A percentile compares a stretch with the other conserved stretches of the same genome.
Evolutionary conservation across 2,329 filamentous ascomycete genomes (phyloP).

Genomic region (Aspergillus sp.): DNA sequence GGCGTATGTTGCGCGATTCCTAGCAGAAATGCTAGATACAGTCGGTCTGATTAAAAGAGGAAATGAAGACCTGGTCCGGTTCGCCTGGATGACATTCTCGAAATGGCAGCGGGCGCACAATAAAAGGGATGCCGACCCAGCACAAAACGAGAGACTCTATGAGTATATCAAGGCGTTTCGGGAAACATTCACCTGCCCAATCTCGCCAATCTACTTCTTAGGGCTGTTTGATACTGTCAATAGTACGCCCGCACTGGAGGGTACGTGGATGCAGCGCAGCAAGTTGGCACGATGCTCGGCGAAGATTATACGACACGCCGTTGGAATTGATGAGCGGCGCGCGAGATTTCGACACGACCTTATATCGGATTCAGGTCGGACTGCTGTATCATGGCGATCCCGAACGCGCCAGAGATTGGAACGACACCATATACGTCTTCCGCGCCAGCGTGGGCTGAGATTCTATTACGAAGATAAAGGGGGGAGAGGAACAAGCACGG

Average conservation of each 20-base stretch:
- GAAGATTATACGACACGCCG: conserved; percentile 47
- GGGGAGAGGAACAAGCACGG: no score
- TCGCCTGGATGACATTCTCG: conserved; percentile 67
- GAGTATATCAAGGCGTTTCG: conserved; percentile 75
- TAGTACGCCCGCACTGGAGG: conserved; percentile 74
- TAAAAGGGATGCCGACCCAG: conserved; percentile 20
- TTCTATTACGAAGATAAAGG: background rate
- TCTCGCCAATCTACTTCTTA: conserved; percentile 70
- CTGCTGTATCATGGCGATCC: background rate
- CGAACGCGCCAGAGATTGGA: background rate
- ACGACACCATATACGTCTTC: background rate
- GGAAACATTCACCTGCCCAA: conserved; percentile 75
- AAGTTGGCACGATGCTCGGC: conserved; percentile 64
- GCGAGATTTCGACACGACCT: background rate
- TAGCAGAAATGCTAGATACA: conserved; percentile 82
- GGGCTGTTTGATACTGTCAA: conserved; percentile 83
- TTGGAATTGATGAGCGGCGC: background rate
- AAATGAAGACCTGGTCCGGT: conserved; percentile 81
- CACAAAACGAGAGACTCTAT: conserved; percentile 55
- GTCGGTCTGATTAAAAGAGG: conserved; percentile 76
- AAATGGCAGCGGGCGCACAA: conserved; percentile 41
- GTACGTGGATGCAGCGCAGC: conserved; percentile 68
- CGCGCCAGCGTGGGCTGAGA: background rate
- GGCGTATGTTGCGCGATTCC: conserved; percentile 72
- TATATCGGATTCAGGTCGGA: background rate